Conservation (phyloP, 305 asterid genomes). For the Galium porrigens region DNA sequence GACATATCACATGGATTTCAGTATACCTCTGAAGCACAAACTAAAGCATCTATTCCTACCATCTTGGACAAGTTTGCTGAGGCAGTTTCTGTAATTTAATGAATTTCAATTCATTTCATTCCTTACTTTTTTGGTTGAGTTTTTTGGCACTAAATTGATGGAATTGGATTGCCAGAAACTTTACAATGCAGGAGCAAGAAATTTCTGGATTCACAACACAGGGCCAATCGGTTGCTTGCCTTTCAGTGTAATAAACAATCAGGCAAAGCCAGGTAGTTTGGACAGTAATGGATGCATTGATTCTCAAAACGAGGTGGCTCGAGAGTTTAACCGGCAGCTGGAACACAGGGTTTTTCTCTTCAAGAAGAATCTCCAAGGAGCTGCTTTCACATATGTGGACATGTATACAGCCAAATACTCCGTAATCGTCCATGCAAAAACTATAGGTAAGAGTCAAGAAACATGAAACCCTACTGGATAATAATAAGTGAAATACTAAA, state of each 20-base stretch:
- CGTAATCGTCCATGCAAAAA: slow-evolving; percentile 15
- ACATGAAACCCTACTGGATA: neutral
- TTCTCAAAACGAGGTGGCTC: slow-evolving; percentile 22
- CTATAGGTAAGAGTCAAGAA: slow-evolving; percentile 8
- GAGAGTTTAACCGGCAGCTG: slow-evolving; percentile 23
- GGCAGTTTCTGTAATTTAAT: slow-evolving; percentile 17
- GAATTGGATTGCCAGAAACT: slow-evolving; percentile 16
- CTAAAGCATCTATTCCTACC: slow-evolving; percentile 17
- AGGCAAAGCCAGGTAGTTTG: slow-evolving; percentile 12
- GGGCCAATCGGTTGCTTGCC: slow-evolving; percentile 31
- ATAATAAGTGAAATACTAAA: neutral
- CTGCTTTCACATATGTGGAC: slow-evolving; percentile 21
- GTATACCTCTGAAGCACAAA: slow-evolving; percentile 18
- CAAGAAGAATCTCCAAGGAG: slow-evolving; percentile 10
- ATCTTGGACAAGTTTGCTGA: slow-evolving; percentile 15
- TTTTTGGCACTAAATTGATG: neutral
- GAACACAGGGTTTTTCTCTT: slow-evolving; percentile 14
- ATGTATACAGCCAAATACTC: slow-evolving; percentile 21
- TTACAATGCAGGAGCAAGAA: slow-evolving; percentile 21
- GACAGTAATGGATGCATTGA: slow-evolving; percentile 20
- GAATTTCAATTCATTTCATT: too few species aligned
- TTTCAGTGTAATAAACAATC: slow-evolving; percentile 3
- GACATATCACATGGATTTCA: slow-evolving; percentile 21
- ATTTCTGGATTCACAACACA: slow-evolving; percentile 27
- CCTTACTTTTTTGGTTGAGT: neutral